These are phyloP conservation scores for Cynanchum wilfordii DNA, from an alignment of 257 asterid species.

Conservation along the genomic window DNA sequence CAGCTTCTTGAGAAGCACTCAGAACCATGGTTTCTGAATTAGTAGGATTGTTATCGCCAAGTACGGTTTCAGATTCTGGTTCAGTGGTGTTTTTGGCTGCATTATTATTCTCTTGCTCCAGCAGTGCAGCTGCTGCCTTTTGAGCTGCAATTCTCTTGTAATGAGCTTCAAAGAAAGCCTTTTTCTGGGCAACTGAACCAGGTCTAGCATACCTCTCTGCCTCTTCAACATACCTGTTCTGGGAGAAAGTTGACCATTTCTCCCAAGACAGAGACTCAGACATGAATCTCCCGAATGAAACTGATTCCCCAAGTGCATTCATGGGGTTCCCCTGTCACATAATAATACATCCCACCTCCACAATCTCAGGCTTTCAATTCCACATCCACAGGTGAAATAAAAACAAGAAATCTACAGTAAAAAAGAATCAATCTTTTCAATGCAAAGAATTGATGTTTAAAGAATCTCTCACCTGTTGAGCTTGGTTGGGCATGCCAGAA, in stretches of 20 bases:
- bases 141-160: slow-evolving; percentile 87
- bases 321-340: slow-evolving; percentile 55
- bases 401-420: neutral
- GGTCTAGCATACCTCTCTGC: slow-evolving; percentile 79
- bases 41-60: neutral
- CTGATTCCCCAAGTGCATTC: slow-evolving; percentile 73
- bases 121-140: slow-evolving; percentile 74
- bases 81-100: slow-evolving; percentile 10
- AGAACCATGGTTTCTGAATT: slow-evolving; percentile 16
- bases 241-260: slow-evolving; percentile 85
- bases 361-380: neutral
- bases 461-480: slow-evolving; percentile 45
- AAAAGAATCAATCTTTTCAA: neutral
- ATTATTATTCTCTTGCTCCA: slow-evolving; percentile 43
- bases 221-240: slow-evolving; percentile 84
- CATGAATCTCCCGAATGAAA: slow-evolving; percentile 78
- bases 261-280: slow-evolving; percentile 81
- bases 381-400: neutral
- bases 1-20: slow-evolving; percentile 23
- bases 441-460: neutral
- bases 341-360: slow-evolving; percentile 3
- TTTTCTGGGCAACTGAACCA: slow-evolving; percentile 92
- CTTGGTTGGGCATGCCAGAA: slow-evolving; percentile 56
- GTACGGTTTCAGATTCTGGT: slow-evolving; percentile 13
- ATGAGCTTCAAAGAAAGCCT: slow-evolving; percentile 98